phyloP scores from a whole-genome alignment of 805 yeast genomes.

The Wickerhamiella dianesei region DNA sequence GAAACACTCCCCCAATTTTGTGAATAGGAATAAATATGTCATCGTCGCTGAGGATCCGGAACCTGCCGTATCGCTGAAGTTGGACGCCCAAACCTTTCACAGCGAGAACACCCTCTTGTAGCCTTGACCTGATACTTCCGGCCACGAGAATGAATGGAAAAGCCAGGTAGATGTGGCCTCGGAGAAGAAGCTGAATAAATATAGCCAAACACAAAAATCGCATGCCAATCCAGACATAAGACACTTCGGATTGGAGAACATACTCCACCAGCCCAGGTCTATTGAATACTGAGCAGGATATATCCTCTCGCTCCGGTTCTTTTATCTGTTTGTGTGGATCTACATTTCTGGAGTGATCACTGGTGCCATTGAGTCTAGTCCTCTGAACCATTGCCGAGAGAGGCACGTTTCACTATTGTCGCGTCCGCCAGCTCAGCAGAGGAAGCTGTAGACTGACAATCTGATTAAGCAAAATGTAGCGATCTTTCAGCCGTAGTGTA shows the following conservation, averaged over 20 bases:
- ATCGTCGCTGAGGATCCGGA: constrained; percentile 6
- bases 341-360: neutral
- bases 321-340: neutral
- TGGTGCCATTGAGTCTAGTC: neutral
- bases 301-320: neutral
- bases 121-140: neutral
- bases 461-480: too few relatives aligned
- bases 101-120: constrained; percentile 8
- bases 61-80: constrained; percentile 6
- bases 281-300: neutral
- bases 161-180: neutral
- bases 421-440: too few relatives aligned
- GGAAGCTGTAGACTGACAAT: too few relatives aligned
- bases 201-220: neutral
- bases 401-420: too few relatives aligned
- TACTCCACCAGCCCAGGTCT: neutral
- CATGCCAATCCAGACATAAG: neutral
- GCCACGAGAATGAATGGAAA: neutral
- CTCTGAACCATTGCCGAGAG: neutral
- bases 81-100: constrained; percentile 14
- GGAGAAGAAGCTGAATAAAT: neutral
- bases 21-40: constrained; percentile 8
- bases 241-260: neutral
- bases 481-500: too few relatives aligned
- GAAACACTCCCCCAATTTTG: constrained; percentile 7